phyloP scores from a whole-genome alignment of 139 green algal species.

The Tetraselmis chui region DNA sequence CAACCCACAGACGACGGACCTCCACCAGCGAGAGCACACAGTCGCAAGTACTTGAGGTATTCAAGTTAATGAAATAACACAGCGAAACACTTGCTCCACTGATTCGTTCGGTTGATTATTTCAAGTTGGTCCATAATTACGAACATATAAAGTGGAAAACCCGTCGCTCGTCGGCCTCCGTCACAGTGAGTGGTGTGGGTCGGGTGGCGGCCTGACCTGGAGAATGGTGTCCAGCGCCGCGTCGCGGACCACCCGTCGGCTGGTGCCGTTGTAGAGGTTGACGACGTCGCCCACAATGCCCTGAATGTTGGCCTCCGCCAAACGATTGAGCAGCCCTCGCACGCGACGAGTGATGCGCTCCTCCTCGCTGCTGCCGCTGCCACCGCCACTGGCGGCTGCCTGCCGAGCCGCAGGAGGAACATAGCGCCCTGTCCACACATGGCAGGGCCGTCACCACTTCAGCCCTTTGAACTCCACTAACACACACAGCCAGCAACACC shows the following conservation, averaged over 20 bases:
- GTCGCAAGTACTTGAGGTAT: no score
- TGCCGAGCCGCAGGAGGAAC: background rate
- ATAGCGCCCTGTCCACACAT: background rate
- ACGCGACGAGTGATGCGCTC: constrained; percentile 28
- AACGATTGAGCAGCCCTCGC: constrained; percentile 67
- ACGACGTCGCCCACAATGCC: constrained; percentile 47
- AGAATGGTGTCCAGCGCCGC: constrained; percentile 48
- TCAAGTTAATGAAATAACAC: no score
- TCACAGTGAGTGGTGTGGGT: background rate
- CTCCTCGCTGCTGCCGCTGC: background rate
- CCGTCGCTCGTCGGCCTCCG: no score
- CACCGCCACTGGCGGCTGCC: background rate
- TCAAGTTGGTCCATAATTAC: no score
- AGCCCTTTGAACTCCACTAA: no score
- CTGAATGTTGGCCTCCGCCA: constrained; percentile 64
- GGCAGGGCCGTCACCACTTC: background rate
- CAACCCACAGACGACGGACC: no score
- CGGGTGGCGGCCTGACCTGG: constrained; percentile 13
- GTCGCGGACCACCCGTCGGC: constrained; percentile 36
- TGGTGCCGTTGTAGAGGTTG: constrained; percentile 44
- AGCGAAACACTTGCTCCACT: no score
- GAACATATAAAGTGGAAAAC: no score
- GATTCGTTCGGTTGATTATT: no score
- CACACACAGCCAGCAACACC: no score
- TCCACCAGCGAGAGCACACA: no score